These are phyloP conservation scores for Botrytis byssoidea DNA, from an alignment of 2,329 filamentous ascomycete species.

Conservation along the genomic window DNA sequence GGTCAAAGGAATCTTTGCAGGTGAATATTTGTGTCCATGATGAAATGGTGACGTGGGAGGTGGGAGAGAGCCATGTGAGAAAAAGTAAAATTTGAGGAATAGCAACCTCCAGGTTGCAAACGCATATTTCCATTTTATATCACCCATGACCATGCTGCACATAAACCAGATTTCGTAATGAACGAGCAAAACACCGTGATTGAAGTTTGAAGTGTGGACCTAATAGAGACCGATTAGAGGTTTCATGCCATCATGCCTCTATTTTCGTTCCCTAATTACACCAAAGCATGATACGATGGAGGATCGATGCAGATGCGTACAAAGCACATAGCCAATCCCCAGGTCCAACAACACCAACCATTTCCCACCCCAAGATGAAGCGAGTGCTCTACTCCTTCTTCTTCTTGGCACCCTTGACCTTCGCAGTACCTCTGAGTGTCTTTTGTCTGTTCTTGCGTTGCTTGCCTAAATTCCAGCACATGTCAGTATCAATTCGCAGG, in stretches of 20 bases:
- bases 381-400: slow-evolving; percentile 79
- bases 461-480: slow-evolving; percentile 69
- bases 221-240: slow-evolving; percentile 30
- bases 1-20: slow-evolving; percentile 8
- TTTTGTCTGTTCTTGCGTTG: slow-evolving; percentile 99
- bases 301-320: slow-evolving; percentile 35
- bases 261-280: slow-evolving; percentile 28
- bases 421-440: slow-evolving; percentile 96
- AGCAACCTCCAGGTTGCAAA: slow-evolving; percentile 12
- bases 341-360: slow-evolving; percentile 36
- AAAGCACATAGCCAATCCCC: slow-evolving; percentile 35
- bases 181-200: slow-evolving; percentile 35
- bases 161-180: slow-evolving; percentile 18
- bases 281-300: slow-evolving; percentile 33
- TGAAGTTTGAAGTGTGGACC: slow-evolving; percentile 31
- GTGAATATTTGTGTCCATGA: slow-evolving; percentile 1
- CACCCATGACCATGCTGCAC: slow-evolving; percentile 20
- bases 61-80: slow-evolving; percentile 6
- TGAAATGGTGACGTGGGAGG: background rate
- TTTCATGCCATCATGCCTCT: slow-evolving; percentile 32
- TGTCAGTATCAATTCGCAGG: slow-evolving; percentile 29
- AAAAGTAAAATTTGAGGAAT: slow-evolving; percentile 9
- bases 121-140: slow-evolving; percentile 16
- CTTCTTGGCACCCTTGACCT: slow-evolving; percentile 92
- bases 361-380: slow-evolving; percentile 32